A percentile compares a stretch with the other conserved stretches of the same genome.
Evolutionary conservation across 768 basidiomycete species (phyloP).

Genomic region (Calocybe gangraenosa): DNA sequence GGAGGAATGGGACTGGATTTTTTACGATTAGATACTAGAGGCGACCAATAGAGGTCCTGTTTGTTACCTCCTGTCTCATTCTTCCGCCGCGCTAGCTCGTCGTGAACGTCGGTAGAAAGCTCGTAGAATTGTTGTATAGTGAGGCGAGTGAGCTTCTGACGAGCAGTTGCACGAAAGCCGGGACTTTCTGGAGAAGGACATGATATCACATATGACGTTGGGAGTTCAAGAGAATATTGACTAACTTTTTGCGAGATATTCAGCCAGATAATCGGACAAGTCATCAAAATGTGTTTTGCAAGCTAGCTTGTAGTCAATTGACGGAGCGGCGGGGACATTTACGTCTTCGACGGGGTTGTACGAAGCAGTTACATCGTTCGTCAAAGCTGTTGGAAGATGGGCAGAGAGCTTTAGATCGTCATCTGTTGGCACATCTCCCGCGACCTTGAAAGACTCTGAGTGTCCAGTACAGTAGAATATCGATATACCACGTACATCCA

Average conservation of each 20-base stretch:
- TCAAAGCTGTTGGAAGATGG: too few species aligned
- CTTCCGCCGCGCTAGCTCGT: constrained; percentile 85
- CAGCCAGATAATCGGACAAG: constrained; percentile 65
- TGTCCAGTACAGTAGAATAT: neutral
- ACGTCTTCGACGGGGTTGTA: constrained; percentile 56
- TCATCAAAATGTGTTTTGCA: constrained; percentile 73
- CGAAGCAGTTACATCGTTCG: too few species aligned
- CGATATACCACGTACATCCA: constrained; percentile 57
- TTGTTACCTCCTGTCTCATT: constrained; percentile 70
- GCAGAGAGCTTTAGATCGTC: too few species aligned
- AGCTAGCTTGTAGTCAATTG: constrained; percentile 56
- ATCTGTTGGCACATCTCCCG: constrained; percentile 45
- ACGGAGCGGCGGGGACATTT: constrained; percentile 45
- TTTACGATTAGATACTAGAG: constrained; percentile 10
- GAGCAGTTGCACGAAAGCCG: constrained; percentile 75
- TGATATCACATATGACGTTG: constrained; percentile 1
- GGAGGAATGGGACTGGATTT: constrained; percentile 77
- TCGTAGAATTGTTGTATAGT: constrained; percentile 97
- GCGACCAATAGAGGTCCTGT: constrained; percentile 15
- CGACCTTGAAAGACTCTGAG: constrained; percentile 25
- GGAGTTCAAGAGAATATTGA: constrained; percentile 4
- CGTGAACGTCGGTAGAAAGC: constrained; percentile 95
- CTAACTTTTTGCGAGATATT: constrained; percentile 72
- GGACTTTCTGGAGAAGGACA: constrained; percentile 55
- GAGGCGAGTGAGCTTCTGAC: constrained; percentile 90